A percentile compares a stretch with the other conserved stretches of the same genome.
Conservation (phyloP, 371 early-diverging fungal species). For the Batrachochytrium dendrobatidis region DNA sequence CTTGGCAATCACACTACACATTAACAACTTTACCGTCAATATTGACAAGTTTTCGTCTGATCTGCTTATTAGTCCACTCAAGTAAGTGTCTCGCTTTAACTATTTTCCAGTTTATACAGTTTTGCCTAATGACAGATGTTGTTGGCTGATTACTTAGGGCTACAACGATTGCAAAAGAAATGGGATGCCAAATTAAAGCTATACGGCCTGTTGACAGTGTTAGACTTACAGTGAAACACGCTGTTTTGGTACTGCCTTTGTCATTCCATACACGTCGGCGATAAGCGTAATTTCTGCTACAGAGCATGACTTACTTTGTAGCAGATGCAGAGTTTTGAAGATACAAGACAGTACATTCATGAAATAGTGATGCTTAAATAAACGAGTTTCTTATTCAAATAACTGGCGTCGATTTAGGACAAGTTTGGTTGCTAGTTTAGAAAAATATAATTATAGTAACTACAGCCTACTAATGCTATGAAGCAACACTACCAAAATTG, state of each 20-base stretch:
- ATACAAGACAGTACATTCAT: too few relatives aligned
- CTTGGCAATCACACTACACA: slow-evolving; percentile 57
- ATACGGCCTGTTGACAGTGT: background rate
- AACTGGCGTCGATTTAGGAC: too few relatives aligned
- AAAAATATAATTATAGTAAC: too few relatives aligned
- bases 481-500: too few relatives aligned
- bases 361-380: too few relatives aligned
- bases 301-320: too few relatives aligned
- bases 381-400: too few relatives aligned
- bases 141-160: slow-evolving; percentile 22
- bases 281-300: background rate
- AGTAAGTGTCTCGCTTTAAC: slow-evolving; percentile 16
- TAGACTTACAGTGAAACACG: background rate
- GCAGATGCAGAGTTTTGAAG: too few relatives aligned
- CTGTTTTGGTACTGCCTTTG: slow-evolving; percentile 2
- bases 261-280: background rate
- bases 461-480: too few relatives aligned
- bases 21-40: slow-evolving; percentile 62
- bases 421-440: too few relatives aligned
- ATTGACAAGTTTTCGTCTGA: slow-evolving; percentile 56
- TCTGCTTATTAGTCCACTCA: slow-evolving; percentile 31
- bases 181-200: slow-evolving; percentile 57
- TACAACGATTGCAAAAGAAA: slow-evolving; percentile 31
- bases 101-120: background rate
- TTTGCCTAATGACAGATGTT: background rate